Evolutionary conservation across 129 eudicot genomes (phyloP).

Genomic region (Ambrosia trifida): DNA sequence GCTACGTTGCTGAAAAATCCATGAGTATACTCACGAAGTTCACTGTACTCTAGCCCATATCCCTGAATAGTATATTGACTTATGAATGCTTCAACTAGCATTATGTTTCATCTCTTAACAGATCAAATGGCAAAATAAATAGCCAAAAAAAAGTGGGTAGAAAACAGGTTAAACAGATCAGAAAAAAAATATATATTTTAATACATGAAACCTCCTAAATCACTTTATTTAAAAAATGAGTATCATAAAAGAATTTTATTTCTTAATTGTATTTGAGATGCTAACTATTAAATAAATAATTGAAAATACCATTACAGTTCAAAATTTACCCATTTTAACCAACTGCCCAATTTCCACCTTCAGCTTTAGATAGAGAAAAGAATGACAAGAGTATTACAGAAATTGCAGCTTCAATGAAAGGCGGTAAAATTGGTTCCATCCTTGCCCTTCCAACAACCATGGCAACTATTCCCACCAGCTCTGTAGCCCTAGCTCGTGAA

Average conservation of each 20-base stretch:
- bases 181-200: not conserved
- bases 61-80: constrained; percentile 53
- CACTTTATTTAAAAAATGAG: not conserved
- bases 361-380: constrained; percentile 12
- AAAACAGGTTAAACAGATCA: not conserved
- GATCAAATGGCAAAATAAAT: not conserved
- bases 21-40: constrained; percentile 97
- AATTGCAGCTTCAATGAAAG: constrained; percentile 96
- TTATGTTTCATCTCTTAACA: not conserved
- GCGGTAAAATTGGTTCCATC: constrained; percentile 92
- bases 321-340: not conserved
- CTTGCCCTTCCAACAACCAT: constrained; percentile 92
- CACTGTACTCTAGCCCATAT: constrained; percentile 85
- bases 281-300: not conserved
- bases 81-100: not conserved
- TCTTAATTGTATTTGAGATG: not conserved
- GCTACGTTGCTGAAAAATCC: constrained; percentile 97
- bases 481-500: constrained; percentile 99
- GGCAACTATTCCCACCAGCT: constrained; percentile 95
- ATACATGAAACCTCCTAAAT: not conserved
- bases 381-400: constrained; percentile 44
- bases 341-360: not conserved
- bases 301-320: not conserved
- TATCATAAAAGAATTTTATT: not conserved
- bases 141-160: not conserved